Conservation (phyloP, 306 rosid species). For the Abrus pulchellus region DNA sequence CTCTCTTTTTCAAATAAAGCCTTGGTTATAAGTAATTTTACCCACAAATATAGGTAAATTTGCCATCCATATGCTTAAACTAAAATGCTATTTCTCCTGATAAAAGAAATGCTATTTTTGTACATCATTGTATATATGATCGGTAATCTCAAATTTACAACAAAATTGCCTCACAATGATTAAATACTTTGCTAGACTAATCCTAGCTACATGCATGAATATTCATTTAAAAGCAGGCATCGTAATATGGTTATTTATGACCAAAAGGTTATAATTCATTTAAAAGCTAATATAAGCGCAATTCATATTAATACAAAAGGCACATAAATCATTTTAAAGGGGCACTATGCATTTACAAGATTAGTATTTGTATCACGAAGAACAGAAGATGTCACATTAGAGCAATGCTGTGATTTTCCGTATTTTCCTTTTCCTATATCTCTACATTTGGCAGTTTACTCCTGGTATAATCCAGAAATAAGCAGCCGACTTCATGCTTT, state of each 20-base stretch:
- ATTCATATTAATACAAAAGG: not conserved
- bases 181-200: too few species aligned
- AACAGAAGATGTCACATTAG: slow-evolving; percentile 42
- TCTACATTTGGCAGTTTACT: slow-evolving; percentile 54
- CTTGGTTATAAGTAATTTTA: too few species aligned
- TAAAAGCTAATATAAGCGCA: slow-evolving; percentile 11
- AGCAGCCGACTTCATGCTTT: slow-evolving; percentile 39
- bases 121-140: too few species aligned
- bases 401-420: slow-evolving; percentile 50
- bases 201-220: too few species aligned
- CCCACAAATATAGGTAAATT: too few species aligned
- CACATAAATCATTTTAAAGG: slow-evolving; percentile 36
- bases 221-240: not conserved
- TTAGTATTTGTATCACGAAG: slow-evolving; percentile 40
- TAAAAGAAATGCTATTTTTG: too few species aligned
- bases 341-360: slow-evolving; percentile 50
- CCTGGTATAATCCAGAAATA: slow-evolving; percentile 37
- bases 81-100: too few species aligned
- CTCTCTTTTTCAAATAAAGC: too few species aligned
- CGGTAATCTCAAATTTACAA: too few species aligned
- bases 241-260: slow-evolving; percentile 3
- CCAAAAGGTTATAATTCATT: not conserved
- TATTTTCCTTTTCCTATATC: slow-evolving; percentile 51
- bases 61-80: too few species aligned
- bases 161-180: too few species aligned